Evolutionary conservation across 768 basidiomycete genomes (phyloP), one percentile per base, ranked within the genome.

Genomic region (Collybiopsis luxurians): DNA sequence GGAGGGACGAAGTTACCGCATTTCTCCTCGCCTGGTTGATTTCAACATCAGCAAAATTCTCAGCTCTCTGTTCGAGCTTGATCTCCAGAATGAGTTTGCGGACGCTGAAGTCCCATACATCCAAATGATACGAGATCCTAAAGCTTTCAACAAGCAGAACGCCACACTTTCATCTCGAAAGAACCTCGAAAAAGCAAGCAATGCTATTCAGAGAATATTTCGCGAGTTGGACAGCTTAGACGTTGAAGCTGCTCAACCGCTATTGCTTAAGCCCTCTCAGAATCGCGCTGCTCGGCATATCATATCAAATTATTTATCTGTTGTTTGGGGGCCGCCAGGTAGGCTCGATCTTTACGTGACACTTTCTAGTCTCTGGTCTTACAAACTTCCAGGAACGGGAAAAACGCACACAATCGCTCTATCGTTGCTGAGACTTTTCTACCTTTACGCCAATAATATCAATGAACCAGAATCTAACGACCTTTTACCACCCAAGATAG

Each of bases 301-400:
- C 45, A 58, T 82, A 44, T 67, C 73, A 0, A 77, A 75, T 55
- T 66, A 77, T 43, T 61, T 82, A 4, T 74, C 75, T 12, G 77
- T 81, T 1, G 71, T 81, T 17, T 81, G 79, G 78, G 80, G 79
- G 10, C 80, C 80, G 30, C 80, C 80, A 64, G 75, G 78, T 76
- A 60, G 42, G 23, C 2, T 17, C 19, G 42, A 38, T 21, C n/a
- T 50, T 31, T 26, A 38, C 39, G 7, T 56, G 38, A n/a, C 24
- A 17, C n/a, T n/a, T n/a, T n/a, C n/a, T n/a, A n/a, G n/a, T n/a
- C n/a, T n/a, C n/a, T n/a, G n/a, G n/a, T n/a, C n/a, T n/a, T n/a
- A n/a, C n/a, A n/a, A n/a, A n/a, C n/a, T n/a, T 50, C 27, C 60
- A 79, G 80, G 80, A 4, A 80, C 79, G 6, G 80, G 80, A 5